phyloP scores from a whole-genome alignment of 2,329 filamentous ascomycete genomes.

The Aspergillus sp. region DNA sequence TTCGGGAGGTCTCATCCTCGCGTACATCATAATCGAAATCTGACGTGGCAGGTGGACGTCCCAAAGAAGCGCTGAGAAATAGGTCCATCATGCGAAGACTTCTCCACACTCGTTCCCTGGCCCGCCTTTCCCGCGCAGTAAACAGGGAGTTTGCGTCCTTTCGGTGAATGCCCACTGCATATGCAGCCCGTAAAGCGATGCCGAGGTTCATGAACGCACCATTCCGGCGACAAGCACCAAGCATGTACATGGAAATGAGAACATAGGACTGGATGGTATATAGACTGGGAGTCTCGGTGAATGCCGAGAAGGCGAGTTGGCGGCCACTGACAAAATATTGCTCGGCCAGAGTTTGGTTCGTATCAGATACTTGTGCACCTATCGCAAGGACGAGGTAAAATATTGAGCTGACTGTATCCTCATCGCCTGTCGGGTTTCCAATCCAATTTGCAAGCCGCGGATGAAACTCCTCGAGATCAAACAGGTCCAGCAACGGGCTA shows the following conservation, averaged over 20 bases:
- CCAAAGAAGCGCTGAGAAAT: constrained; percentile 52
- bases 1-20: constrained; percentile 34
- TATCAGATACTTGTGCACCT: constrained; percentile 45
- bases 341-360: constrained; percentile 44
- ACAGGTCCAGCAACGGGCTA: constrained; percentile 51
- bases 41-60: constrained; percentile 54
- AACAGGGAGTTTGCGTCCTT: constrained; percentile 54
- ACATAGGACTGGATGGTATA: constrained; percentile 54
- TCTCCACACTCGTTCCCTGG: constrained; percentile 54
- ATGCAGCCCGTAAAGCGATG: constrained; percentile 53
- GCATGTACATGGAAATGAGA: constrained; percentile 54
- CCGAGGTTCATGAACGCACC: constrained; percentile 55
- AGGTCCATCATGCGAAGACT: constrained; percentile 53
- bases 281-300: constrained; percentile 51
- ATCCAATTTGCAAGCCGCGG: constrained; percentile 41
- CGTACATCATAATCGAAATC: constrained; percentile 48
- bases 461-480: constrained; percentile 47
- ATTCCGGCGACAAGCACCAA: constrained; percentile 53
- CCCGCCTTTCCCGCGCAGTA: constrained; percentile 40
- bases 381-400: constrained; percentile 55
- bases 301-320: constrained; percentile 46
- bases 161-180: constrained; percentile 53
- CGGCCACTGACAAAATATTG: constrained; percentile 50
- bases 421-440: constrained; percentile 34
- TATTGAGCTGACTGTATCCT: constrained; percentile 48